Base-by-base conservation (phyloP, 2,329 filamentous ascomycete species). In the Epicoccum nigrum region DNA sequence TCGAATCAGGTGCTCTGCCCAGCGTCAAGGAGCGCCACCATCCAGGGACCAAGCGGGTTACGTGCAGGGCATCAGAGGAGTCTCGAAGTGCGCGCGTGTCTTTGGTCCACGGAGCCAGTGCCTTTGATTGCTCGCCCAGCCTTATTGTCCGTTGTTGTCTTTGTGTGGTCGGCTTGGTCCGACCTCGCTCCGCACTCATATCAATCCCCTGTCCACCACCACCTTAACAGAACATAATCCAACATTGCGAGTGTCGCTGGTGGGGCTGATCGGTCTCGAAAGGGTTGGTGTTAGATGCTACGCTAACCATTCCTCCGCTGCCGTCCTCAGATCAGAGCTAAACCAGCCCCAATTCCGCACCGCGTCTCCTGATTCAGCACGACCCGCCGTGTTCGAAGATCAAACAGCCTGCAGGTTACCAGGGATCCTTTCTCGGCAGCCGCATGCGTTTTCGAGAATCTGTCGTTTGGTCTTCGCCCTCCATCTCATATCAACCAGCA, bases 41-140 rank as follows among this genome's bases (percentile, higher is more conserved):
- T 57, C 67, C 68, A 69, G 64, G 65, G 64, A 66, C 43, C 62
- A 52, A 58, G 61, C 67, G 62, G 63, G 63, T 68, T 58, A 63
- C 59, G 54, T 65, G 63, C 63, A 64, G 62, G 51, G 52, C 33
- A 33, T 38, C 38, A 40, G 38, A 37, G 34, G 28, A 43, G 49
- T 44, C 43, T 44, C 49, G 28, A 52, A 47, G 32, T 47, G 38
- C 33, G 44, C 51, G 46, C 39, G 54, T 58, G 54, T 59, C 60
- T 64, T 60, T 64, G 61, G 60, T 38, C 28, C 38, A 39, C 39
- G 21, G 33, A 30, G 17, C 27, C 42, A 30, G 50, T 47, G 33
- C 35, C 53, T 66, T 59, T 64, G 52, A 68, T 42, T 27, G 30
- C 44, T 39, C 32, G 13, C 21, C 23, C 42, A 58, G 42, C 46